Evolutionary conservation across 2,329 filamentous ascomycete species (phyloP), one percentile per base, ranked within the genome.

Genomic region (Thelonectria discophora): DNA sequence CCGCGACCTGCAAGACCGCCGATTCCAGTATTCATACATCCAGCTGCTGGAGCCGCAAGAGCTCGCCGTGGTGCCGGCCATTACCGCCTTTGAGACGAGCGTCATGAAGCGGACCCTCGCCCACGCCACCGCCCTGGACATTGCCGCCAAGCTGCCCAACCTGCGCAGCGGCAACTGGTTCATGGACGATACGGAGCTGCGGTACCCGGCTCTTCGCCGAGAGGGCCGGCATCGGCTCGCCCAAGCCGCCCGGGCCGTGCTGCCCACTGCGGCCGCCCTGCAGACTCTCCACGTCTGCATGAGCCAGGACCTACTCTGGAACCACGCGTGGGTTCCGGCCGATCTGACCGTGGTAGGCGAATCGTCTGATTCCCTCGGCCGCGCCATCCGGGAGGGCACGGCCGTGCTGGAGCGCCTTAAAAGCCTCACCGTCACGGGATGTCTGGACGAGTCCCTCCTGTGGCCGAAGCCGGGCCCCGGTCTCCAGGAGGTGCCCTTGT

Each of bases 301-400:
- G 64, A 53, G 37, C 27, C 58, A 66, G 30, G 62, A 63, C 49
- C 46, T 63, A 24, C 63, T 66, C 21, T 66, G 59, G 64, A 66
- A 65, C 39, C 62, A 65, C 40, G 62, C 62, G 7, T 66, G 64
- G 64, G 24, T 60, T 21, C 64, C 56, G 3, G 56, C 56, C 30
- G 57, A 63, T 32, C 56, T 65, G 54, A 58, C 50, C 15, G 12
- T 17, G 12, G 37, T 24, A n/a, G 51, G 53, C 34, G 47, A 43
- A 37, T 39, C 59, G 17, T 55, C 47, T 42, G 64, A 66, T 50
- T 8, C 56, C 8, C 50, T 66, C 13, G 43, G 62, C 30, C 30
- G 42, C 39, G 62, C 62, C 10, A 58, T 66, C 30, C 62, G 56
- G 13, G 47, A 63, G 30, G 56, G 56, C 30, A 65, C 64, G 7